These are phyloP conservation scores for Yarrowia porcina DNA, from an alignment of 805 yeast genomes.

Conservation along the genomic window DNA sequence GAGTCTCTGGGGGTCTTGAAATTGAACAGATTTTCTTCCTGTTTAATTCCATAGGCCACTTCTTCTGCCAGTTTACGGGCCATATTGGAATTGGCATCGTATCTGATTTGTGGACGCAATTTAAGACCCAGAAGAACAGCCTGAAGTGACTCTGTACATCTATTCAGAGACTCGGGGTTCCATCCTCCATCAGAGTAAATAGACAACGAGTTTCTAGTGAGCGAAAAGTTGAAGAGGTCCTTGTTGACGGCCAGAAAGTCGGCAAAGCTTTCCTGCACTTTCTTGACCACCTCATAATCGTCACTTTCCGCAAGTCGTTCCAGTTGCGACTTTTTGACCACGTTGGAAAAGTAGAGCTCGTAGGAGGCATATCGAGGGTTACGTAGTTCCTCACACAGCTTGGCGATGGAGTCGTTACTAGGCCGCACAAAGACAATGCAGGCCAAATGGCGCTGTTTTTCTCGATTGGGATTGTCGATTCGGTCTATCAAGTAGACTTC, in stretches of 20 bases:
- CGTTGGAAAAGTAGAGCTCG: conserved; percentile 72
- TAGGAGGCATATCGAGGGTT: conserved; percentile 79
- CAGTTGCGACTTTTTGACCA: conserved; percentile 68
- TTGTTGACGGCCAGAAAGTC: conserved; percentile 75
- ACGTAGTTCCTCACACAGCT: conserved; percentile 62
- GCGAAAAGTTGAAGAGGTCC: conserved; percentile 51
- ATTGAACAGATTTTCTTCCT: conserved; percentile 54
- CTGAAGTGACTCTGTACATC: conserved; percentile 45
- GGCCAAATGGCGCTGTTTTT: conserved; percentile 71
- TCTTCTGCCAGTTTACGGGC: conserved; percentile 69
- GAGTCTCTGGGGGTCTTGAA: conserved; percentile 54
- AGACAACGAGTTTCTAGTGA: conserved; percentile 36
- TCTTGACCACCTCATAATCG: conserved; percentile 71
- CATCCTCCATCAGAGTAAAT: conserved; percentile 40
- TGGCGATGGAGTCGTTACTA: conserved; percentile 56
- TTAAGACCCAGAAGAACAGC: conserved; percentile 70
- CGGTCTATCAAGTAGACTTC: conserved; percentile 80
- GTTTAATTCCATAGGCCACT: conserved; percentile 40
- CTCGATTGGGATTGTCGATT: conserved; percentile 57
- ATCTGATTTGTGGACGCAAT: conserved; percentile 73
- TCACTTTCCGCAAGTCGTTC: conserved; percentile 90
- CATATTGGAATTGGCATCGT: conserved; percentile 64
- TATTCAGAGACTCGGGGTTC: conserved; percentile 47
- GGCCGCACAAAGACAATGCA: conserved; percentile 82
- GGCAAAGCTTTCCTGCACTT: conserved; percentile 78